phyloP scores from a whole-genome alignment of 192 early-diverging fungal species.

The Jimgerdemannia lactiflua region DNA sequence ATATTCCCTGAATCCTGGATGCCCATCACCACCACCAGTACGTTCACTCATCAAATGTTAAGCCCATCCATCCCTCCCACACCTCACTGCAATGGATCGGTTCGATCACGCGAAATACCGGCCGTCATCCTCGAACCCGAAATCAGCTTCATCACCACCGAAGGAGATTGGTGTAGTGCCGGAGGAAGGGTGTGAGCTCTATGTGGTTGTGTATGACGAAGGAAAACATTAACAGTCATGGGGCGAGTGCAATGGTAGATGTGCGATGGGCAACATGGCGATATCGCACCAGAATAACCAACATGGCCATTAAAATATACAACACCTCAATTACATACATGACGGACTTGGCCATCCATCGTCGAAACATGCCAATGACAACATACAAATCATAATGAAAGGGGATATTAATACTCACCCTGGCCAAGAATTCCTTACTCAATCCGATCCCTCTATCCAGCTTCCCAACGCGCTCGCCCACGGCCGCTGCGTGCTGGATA shows the following conservation, averaged over 20 bases:
- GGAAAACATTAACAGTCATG: neutral
- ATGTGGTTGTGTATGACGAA: neutral
- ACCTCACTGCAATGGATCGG: neutral
- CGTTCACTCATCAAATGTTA: too few species aligned
- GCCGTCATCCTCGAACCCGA: neutral
- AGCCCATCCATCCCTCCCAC: too few species aligned
- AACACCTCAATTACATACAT: too few species aligned
- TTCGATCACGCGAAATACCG: neutral
- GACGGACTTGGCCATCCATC: too few species aligned
- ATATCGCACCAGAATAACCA: too few species aligned
- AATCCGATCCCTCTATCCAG: slow-evolving; percentile 42
- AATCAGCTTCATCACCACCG: neutral
- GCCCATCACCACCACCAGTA: too few species aligned
- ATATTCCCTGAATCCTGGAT: neutral
- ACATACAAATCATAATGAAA: neutral
- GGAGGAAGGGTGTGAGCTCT: neutral
- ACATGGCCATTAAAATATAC: too few species aligned
- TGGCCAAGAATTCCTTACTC: slow-evolving; percentile 46
- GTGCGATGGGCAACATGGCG: too few species aligned
- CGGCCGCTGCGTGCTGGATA: slow-evolving; percentile 27
- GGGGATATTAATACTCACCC: slow-evolving; percentile 14
- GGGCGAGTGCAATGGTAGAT: too few species aligned
- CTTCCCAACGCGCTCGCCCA: slow-evolving; percentile 31
- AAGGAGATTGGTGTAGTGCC: neutral
- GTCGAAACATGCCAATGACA: too few species aligned